Evolutionary conservation across 768 basidiomycete species (phyloP), one percentile per base, ranked within the genome.

Genomic region (Stropharia rugosoannulata): DNA sequence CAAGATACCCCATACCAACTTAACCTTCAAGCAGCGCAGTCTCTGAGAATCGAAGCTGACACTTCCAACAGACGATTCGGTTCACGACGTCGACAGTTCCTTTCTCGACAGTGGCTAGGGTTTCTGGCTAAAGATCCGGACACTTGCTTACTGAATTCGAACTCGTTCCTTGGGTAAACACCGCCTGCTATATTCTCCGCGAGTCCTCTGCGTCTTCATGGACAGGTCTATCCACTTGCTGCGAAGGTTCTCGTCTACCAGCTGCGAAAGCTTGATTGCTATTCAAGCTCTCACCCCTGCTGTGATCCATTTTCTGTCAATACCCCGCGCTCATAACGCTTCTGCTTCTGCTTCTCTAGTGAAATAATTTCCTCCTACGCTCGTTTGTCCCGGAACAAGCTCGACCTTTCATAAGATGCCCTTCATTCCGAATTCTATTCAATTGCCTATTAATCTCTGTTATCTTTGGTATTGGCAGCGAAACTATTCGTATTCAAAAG

Each of bases 281-380:
- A 15, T 25, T 16, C 29, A 52, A 18, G 12, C 18, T 52, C 42
- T 29, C 42, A 44, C 51, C 51, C 51, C 51, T 52, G 51, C 51
- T 43, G 41, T 32, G 35, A 44, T 29, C 51, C 51, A 52, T 44
- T 44, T 52, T 42, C 51, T 52, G 51, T 44, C 51, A 52, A 43
- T 52, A 46, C 51, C 51, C 51, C 51, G 51, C 51, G 41, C 51
- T 52, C 51, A 52, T 52, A 36, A 52, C 42, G 42, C 41, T 44
- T 40, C 18, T 50, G 38, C 13, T 42, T 45, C 39, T 52, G 41
- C 51, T 52, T 44, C 51, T 36, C 19, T 11, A 48, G 40, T 16
- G 32, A 38, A 39, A 54, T 37, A 25, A 50, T 51, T 38, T 52
- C 35, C 37, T 22, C 40, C 39, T 49, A 40, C 27, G 15, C 29